phyloP scores from a whole-genome alignment of 306 rosid genomes.

The Trifolium subterraneum region DNA sequence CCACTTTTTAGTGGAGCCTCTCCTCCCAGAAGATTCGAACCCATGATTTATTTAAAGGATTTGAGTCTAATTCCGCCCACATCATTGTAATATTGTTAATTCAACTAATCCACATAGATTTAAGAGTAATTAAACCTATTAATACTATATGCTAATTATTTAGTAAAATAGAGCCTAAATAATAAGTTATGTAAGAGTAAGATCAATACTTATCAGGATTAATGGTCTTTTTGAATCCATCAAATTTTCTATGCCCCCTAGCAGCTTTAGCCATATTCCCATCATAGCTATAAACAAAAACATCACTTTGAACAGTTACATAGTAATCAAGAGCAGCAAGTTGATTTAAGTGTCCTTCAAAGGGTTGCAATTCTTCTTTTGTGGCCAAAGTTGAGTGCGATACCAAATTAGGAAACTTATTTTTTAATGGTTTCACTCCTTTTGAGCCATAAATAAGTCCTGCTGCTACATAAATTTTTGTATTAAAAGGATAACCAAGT shows the following conservation, averaged over 20 bases:
- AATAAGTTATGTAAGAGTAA: background rate
- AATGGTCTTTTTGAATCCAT: conserved; percentile 69
- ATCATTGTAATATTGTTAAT: no score
- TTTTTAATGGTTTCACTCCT: conserved; percentile 50
- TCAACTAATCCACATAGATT: no score
- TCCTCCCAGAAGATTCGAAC: no score
- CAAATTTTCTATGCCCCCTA: conserved; percentile 61
- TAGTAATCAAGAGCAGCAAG: conserved; percentile 81
- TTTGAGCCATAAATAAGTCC: conserved; percentile 59
- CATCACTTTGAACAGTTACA: conserved; percentile 65
- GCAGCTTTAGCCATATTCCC: conserved; percentile 83
- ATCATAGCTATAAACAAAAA: conserved; percentile 61
- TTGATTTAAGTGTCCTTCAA: conserved; percentile 51
- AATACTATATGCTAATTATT: no score
- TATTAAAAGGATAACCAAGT: conserved; percentile 66
- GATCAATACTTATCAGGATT: conserved; percentile 60
- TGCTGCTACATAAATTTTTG: conserved; percentile 63
- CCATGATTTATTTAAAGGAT: no score
- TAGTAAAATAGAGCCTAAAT: background rate
- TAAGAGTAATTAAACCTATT: no score
- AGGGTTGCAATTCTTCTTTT: conserved; percentile 58
- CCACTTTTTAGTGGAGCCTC: no score
- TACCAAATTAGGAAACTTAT: conserved; percentile 55
- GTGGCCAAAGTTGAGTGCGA: conserved; percentile 63
- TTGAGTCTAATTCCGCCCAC: no score